Percentiles rank a stretch among this genome's conserved stretches.
Evolutionary conservation across 345 rosid genomes (phyloP).

Genomic region (Sapria himalayana): DNA sequence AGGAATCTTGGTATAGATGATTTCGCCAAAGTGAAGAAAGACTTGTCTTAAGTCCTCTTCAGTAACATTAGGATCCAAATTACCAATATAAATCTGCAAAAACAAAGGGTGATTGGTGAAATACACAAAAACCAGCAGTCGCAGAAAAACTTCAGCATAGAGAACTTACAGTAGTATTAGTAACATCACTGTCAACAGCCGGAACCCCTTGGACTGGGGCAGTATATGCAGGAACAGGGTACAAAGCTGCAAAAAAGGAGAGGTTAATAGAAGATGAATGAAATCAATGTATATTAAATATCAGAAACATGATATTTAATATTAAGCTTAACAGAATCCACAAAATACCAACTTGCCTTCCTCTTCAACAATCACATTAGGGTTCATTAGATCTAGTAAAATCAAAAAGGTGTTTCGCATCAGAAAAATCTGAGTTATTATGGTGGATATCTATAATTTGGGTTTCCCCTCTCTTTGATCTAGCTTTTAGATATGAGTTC

Average conservation of each 20-base stretch:
- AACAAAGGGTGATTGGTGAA: constrained; percentile 10
- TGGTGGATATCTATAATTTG: too few relatives aligned
- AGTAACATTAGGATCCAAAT: constrained; percentile 61
- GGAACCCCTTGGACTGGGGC: constrained; percentile 42
- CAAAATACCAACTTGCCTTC: too few relatives aligned
- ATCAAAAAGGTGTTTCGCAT: too few relatives aligned
- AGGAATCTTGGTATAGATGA: constrained; percentile 66
- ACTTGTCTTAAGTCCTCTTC: constrained; percentile 74
- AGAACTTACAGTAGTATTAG: constrained; percentile 63
- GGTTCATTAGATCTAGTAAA: too few relatives aligned
- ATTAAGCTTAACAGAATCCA: too few relatives aligned
- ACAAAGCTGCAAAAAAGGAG: constrained; percentile 24
- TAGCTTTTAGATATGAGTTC: too few relatives aligned
- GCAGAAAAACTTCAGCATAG: neutral
- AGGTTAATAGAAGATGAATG: too few relatives aligned
- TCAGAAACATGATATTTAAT: too few relatives aligned
- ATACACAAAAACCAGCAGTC: constrained; percentile 2
- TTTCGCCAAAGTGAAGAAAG: constrained; percentile 57
- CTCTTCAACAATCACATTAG: too few relatives aligned
- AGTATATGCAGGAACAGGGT: constrained; percentile 42
- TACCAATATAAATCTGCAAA: constrained; percentile 52
- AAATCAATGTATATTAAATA: too few relatives aligned
- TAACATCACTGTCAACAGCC: constrained; percentile 45
- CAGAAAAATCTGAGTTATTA: too few relatives aligned
- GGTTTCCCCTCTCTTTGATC: too few relatives aligned